Evolutionary conservation across 192 early-diverging fungal genomes (phyloP), one percentile per base, ranked within the genome.

Genomic region (Phycomyces nitens): DNA sequence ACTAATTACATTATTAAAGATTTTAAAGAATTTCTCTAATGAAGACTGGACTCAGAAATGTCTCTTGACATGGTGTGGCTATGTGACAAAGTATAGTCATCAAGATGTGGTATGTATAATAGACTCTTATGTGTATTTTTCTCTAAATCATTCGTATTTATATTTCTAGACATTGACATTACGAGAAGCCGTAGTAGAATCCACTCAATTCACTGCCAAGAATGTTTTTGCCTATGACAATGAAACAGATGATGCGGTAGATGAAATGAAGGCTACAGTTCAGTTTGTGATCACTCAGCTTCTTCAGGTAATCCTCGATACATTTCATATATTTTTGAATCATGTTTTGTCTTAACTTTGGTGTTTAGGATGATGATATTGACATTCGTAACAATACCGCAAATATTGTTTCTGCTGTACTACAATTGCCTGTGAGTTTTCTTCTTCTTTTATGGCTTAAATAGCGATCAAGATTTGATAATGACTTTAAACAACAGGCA

Each of bases 301-400:
- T 60, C 65, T 42, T 66, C 80, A 26, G 73, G 78, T 40, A 38
- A 47, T n/a, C 3, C 12, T 47, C 44, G 3, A 47, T 11, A 47
- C 11, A 47, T 47, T 2, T n/a, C 3, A n/a, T 47, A 47, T 18
- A 47, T 47, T 11, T n/a, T 47, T 14, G 3, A n/a, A 14, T 14
- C 44, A 7, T 3, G 44, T 2, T 14, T 42, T 84, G 41, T 62
- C n/a, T n/a, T n/a, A n/a, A n/a, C n/a, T n/a, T n/a, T n/a, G n/a
- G n/a, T n/a, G n/a, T 92, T 55, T 79, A 93, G 64, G 92, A 94
- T 77, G 92, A 94, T 60, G 90, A 94, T 58, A 77, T 77, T 18
- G 90, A 90, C 54, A 79, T 94, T 1, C 82, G 92, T 9, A 74
- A 89, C n/a, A 82, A 75, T 49, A 78, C 79, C 5, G 82, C 91